Percentiles rank a stretch among this genome's conserved stretches.
These are phyloP conservation scores for Apophysomyces trapeziformis DNA, from an alignment of 371 early-diverging fungal species.

Conservation along the genomic window DNA sequence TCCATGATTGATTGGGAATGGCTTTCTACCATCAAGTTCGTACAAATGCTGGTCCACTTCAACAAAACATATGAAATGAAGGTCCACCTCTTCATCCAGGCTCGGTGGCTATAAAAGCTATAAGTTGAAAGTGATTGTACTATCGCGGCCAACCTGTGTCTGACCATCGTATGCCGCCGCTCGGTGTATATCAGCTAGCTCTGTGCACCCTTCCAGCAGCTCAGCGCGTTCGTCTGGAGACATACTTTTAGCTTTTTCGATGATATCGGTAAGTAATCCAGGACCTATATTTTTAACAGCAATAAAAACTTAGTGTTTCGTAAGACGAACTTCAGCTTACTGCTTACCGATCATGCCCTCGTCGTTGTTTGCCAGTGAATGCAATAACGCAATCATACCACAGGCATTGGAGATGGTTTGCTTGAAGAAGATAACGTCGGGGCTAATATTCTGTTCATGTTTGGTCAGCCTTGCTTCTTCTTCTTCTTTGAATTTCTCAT, in stretches of 20 bases:
- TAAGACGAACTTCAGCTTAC: slow-evolving; percentile 11
- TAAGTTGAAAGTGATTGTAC: background rate
- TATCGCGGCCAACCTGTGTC: slow-evolving; percentile 54
- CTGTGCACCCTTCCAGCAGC: slow-evolving; percentile 63
- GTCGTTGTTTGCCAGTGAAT: slow-evolving; percentile 70
- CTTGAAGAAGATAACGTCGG: slow-evolving; percentile 73
- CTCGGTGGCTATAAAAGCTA: slow-evolving; percentile 57
- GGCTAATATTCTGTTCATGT: slow-evolving; percentile 59
- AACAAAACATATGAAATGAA: slow-evolving; percentile 89
- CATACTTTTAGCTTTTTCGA: slow-evolving; percentile 60
- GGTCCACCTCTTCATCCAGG: slow-evolving; percentile 70
- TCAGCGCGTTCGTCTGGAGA: slow-evolving; percentile 75
- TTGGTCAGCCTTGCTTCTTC: slow-evolving; percentile 58
- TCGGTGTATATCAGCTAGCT: slow-evolving; percentile 64
- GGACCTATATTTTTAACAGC: slow-evolving; percentile 34
- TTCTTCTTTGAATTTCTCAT: slow-evolving; percentile 58
- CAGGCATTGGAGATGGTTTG: slow-evolving; percentile 96
- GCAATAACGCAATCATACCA: slow-evolving; percentile 84
- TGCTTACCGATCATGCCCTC: slow-evolving; percentile 39
- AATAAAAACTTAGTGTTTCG: background rate
- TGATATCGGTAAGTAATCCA: slow-evolving; percentile 64
- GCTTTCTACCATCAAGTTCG: slow-evolving; percentile 88
- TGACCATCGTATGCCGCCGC: slow-evolving; percentile 75
- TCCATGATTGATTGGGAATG: slow-evolving; percentile 87
- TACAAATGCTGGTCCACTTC: slow-evolving; percentile 74